Evolutionary conservation across 805 yeast genomes (phyloP), one percentile per base, ranked within the genome.

Genomic region (Starmera quercuum): DNA sequence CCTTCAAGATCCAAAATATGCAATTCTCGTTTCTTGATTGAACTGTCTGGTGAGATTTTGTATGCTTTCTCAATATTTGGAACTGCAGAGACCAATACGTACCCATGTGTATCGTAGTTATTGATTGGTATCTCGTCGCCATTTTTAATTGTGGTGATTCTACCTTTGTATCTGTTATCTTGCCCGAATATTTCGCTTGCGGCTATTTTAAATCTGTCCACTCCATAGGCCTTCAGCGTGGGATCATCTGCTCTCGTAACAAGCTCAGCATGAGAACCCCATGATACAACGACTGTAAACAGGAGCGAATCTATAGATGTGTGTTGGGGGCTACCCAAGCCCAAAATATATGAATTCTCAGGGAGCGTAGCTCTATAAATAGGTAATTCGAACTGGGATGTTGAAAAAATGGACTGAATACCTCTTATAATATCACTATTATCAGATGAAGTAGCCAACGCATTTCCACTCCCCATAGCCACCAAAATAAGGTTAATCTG

Each of bases 381-480:
- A 4, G 67, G 68, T 4, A 63, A 45, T 7, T 32, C 24, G 4
- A 41, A 43, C 0, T 45, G 28, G 10, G 44, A 27, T 14, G 35
- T 31, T 4, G 33, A 33, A 22, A 73, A 44, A 4, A 73, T 49
- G 13, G 56, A 48, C 17, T 52, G 40, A 4, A 74, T 43, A 0
- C 73, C 64, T 1, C 40, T 36, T 1, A 58, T 35, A 11, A 64
- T 62, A 19, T 54, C 49, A 1, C 33, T 31, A 4, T 71, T 38
- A 0, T 74, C 76, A 3, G 78, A 44, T 0, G 95, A 79, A 17
- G 71, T 68, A 2, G 84, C 72, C 38, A 85, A 62, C 2, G 95
- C 87, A 53, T 88, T 88, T 0, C 95, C 97, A 1, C 95, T 81
- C 2, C 97, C 97, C 38, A 77, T 64, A 0, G 96, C 95, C 12